A percentile compares a stretch with the other conserved stretches of the same genome.
These are phyloP conservation scores for Chenopodium formosanum DNA, from an alignment of 148 eudicot species.

Conservation along the genomic window DNA sequence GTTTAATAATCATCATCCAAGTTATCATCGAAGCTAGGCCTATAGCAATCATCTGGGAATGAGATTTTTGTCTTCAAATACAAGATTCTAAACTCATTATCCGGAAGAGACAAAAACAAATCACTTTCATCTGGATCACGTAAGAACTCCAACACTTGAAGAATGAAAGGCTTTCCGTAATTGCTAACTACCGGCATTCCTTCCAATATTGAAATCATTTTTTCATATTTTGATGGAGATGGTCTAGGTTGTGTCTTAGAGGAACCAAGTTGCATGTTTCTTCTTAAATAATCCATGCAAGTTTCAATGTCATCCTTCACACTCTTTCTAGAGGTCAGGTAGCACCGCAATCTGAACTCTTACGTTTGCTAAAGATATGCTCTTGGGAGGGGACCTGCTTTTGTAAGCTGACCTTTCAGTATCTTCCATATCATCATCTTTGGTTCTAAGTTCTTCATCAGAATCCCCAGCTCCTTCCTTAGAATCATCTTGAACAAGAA, in stretches of 20 bases:
- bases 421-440: background rate
- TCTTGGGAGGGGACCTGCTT: background rate
- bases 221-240: background rate
- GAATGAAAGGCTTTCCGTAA: background rate
- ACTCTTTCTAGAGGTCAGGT: background rate
- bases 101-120: no score
- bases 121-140: no score
- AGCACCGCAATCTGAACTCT: background rate
- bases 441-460: no score
- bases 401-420: background rate
- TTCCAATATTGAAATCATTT: background rate
- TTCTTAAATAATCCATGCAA: background rate
- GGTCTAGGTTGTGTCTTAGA: background rate
- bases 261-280: background rate
- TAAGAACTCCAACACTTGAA: no score
- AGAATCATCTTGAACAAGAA: no score
- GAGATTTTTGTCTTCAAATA: no score
- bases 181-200: background rate
- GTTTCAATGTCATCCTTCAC: background rate
- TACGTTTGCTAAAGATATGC: background rate
- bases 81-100: no score
- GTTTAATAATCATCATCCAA: no score
- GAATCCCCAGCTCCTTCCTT: no score
- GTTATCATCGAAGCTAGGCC: no score
- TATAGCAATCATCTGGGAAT: no score